phyloP scores from a whole-genome alignment of 768 basidiomycete genomes.

The Leucocoprinus birnbaumii region DNA sequence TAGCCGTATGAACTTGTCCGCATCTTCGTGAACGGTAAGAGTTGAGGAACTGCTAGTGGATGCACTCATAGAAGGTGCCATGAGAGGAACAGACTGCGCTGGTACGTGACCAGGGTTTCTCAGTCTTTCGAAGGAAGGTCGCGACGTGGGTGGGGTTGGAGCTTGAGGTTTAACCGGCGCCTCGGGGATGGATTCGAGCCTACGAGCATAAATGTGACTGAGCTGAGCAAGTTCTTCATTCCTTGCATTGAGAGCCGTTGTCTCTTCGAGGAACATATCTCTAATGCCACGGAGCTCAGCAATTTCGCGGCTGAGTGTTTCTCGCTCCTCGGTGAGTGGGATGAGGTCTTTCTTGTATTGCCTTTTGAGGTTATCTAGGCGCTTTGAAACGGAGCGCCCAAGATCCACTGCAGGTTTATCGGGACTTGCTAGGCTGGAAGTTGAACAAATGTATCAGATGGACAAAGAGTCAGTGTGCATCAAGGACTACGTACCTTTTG shows the following conservation, averaged over 20 bases:
- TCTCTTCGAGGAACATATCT: constrained; percentile 88
- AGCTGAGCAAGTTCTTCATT: constrained; percentile 93
- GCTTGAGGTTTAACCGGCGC: constrained; percentile 24
- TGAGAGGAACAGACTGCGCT: constrained; percentile 25
- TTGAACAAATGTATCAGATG: not conserved
- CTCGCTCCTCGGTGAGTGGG: constrained; percentile 79
- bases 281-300: constrained; percentile 82
- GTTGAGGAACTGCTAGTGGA: constrained; percentile 45
- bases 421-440: constrained; percentile 22
- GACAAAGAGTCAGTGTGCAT: constrained; percentile 3
- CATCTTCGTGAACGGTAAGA: constrained; percentile 46
- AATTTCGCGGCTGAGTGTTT: constrained; percentile 77
- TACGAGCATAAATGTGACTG: constrained; percentile 76
- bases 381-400: constrained; percentile 74
- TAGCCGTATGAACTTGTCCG: constrained; percentile 30
- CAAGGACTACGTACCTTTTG: constrained; percentile 54
- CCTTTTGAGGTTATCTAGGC: constrained; percentile 82
- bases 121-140: constrained; percentile 26
- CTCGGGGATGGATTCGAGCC: constrained; percentile 59
- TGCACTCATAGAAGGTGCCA: constrained; percentile 37
- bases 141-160: constrained; percentile 3
- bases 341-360: constrained; percentile 88
- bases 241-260: constrained; percentile 82
- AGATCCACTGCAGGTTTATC: constrained; percentile 44
- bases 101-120: constrained; percentile 23